Base-by-base conservation (phyloP, 1,139 yeast genomes). In the Blastobotrys petasosporus region DNA sequence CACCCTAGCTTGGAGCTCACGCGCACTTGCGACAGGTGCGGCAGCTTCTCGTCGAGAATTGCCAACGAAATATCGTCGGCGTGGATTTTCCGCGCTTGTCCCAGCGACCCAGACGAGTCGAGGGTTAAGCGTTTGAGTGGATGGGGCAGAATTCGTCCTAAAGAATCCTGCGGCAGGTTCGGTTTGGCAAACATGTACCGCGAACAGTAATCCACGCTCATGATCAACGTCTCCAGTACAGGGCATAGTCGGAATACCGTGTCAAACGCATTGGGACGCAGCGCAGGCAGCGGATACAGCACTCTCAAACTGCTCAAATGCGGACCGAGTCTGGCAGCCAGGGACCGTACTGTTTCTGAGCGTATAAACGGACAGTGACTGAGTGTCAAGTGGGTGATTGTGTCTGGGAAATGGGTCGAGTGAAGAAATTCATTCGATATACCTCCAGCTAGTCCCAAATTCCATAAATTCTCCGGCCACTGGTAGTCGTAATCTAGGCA, bases 31-130 rank as follows among this genome's bases (percentile, higher is more conserved):
- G 74, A 73, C 57, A 92, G 69, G 39, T 70, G 55, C 0, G 95
- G 95, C 16, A 92, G 66, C 55, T 95, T 69, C 8, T 78, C 82
- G 51, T 88, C 97, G 57, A 79, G 74, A 15, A 90, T 67, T 0
- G 97, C 97, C 44, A 88, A 74, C 0, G 94, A 85, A 51, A 92
- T 70, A 62, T 90, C 97, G 54, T 86, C 83, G 0, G 97, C 95
- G 56, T 85, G 87, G 29, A 92, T 68, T 59, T 86, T 85, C 20
- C 82, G 77, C 5, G 87, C 76, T 42, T 92, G 86, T 1, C 97
- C 97, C 52, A 90, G 70, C 68, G 85, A 79, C 1, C 97, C 97
- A 54, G 95, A 82, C 44, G 95, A 82, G 51, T 86, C 94, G 39
- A 92, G 74, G 58, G 79, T 77, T 37, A 92, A 64, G 2, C 79